Evolutionary conservation across 768 basidiomycete species (phyloP), one percentile per base, ranked within the genome.

Genomic region (Leccinellum albellum): DNA sequence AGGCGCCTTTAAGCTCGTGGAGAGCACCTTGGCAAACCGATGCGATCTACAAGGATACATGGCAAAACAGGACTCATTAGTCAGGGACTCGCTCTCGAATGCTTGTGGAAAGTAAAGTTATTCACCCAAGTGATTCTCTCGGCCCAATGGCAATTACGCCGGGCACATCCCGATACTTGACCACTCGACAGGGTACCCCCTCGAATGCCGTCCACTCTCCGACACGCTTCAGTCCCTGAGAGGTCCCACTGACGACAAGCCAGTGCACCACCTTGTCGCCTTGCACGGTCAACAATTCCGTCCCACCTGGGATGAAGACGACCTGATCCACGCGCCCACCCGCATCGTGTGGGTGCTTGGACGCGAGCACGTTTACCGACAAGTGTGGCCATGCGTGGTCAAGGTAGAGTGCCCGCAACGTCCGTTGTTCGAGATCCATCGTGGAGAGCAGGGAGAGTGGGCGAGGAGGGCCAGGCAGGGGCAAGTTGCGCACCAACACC

Each of bases 211-310:
- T 57, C 59, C 69, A 70, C 21, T 68, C 64, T 0, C 45, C 62
- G 26, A 68, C 10, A 12, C 45, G 60, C 49, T 64, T 68, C 46
- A 72, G 49, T 20, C 52, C 54, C 4, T 17, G 57, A 15, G 35
- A 3, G 15, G 53, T 17, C 13, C 66, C 61, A 9, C 48, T 47
- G 48, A 61, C 53, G 53, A 72, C 40, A 28, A 58, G 51, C 70
- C 68, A 70, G 8, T 70, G 62, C 1, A 59, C 54, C 6, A 70
- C 44, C 52, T 17, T 67, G 29, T 70, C 66, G 12, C 52, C 55
- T 14, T 70, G 70, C 7, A 70, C 69, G 15, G 66, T 70, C 59
- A 70, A 42, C 0, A 72, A 8, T 46, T 70, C 70, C 2, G 57
- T 56, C 40, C 70, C 68, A 2, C 69, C 69, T 1, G 53, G 59